Evolutionary conservation across 176 grass and related monocot genomes (phyloP).

Genomic region (Carex cristatella): DNA sequence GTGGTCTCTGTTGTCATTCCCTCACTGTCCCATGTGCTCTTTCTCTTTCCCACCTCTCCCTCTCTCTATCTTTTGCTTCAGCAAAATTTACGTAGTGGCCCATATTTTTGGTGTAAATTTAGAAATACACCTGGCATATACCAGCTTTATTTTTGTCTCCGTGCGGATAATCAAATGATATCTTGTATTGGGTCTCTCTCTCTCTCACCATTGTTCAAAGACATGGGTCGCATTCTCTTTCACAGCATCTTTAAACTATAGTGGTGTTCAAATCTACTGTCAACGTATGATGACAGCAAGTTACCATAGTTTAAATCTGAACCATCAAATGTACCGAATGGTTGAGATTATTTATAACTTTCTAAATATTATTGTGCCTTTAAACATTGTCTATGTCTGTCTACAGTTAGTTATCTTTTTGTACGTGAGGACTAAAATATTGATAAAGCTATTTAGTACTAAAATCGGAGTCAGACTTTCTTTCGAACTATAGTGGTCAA

Average conservation of each 20-base stretch:
- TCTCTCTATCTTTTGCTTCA: neutral
- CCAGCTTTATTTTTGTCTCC: slow-evolving; percentile 22
- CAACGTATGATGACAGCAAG: too few species aligned
- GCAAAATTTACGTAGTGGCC: slow-evolving; percentile 6
- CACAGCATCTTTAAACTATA: neutral
- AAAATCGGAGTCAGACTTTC: too few species aligned
- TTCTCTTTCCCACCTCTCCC: neutral
- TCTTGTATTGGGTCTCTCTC: neutral
- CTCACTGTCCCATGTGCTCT: slow-evolving; percentile 25
- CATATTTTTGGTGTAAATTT: slow-evolving; percentile 8
- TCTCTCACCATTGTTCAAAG: neutral
- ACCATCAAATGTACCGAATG: too few species aligned
- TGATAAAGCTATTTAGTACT: too few species aligned
- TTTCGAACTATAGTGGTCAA: too few species aligned
- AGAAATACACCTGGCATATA: slow-evolving; percentile 6
- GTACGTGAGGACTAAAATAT: too few species aligned
- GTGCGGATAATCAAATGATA: slow-evolving; percentile 11
- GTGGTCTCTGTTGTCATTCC: slow-evolving; percentile 27
- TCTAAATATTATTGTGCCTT: too few species aligned
- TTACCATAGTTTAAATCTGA: too few species aligned
- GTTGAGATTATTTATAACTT: too few species aligned
- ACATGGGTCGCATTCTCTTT: slow-evolving; percentile 23
- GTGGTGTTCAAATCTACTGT: too few species aligned
- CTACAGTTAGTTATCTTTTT: too few species aligned
- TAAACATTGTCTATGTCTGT: too few species aligned